These are phyloP conservation scores for Vaccinium myrtillus DNA, from an alignment of 148 eudicot genomes.

Conservation along the genomic window DNA sequence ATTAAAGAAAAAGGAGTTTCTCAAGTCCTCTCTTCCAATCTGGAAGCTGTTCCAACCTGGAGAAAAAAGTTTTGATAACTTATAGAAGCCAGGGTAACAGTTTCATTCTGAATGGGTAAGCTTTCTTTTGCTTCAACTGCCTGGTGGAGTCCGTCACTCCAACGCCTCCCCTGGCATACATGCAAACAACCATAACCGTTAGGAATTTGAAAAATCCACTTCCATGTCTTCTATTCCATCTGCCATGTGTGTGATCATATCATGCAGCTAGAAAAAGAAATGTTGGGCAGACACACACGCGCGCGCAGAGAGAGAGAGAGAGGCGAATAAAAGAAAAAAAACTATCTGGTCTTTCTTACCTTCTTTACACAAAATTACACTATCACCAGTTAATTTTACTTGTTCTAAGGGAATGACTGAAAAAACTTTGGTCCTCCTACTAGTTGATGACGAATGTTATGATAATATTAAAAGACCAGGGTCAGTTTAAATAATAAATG, in stretches of 20 bases:
- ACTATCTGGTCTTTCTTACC: neutral
- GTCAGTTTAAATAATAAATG: no score
- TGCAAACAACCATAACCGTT: constrained; percentile 9
- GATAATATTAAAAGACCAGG: neutral
- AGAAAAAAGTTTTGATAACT: constrained; percentile 99
- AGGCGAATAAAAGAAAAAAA: neutral
- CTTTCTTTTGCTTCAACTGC: constrained; percentile 99
- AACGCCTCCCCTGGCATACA: constrained; percentile 81
- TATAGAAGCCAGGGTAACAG: constrained; percentile 95
- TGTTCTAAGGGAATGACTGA: neutral
- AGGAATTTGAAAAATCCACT: constrained; percentile 3
- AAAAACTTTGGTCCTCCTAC: neutral
- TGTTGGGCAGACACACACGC: neutral
- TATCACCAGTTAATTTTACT: neutral
- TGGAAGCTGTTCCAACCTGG: constrained; percentile 54
- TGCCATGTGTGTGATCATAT: constrained; percentile 1
- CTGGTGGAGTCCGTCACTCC: constrained; percentile 99
- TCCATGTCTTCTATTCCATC: constrained; percentile 9
- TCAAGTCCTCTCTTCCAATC: constrained; percentile 14
- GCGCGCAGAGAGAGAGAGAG: neutral
- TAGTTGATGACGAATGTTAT: neutral
- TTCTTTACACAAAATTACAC: neutral
- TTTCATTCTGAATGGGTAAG: constrained; percentile 93
- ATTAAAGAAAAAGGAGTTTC: neutral
- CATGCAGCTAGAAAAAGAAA: neutral